These are phyloP conservation scores for Linum tenue DNA, from an alignment of 345 rosid genomes.

Conservation along the genomic window DNA sequence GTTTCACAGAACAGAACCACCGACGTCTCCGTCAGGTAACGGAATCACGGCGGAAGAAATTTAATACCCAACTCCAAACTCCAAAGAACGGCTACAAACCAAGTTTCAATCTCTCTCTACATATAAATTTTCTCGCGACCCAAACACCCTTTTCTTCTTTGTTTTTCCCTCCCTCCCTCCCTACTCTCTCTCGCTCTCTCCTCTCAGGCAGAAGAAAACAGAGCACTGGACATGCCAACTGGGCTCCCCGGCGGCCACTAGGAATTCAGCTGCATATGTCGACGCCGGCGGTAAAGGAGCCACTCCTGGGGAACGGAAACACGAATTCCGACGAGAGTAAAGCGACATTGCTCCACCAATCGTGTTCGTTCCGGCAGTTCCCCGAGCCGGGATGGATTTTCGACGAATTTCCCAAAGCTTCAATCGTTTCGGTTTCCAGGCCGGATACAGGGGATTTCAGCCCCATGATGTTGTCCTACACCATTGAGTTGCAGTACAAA, in stretches of 20 bases:
- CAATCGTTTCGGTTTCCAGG: conserved; percentile 56
- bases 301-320: conserved; percentile 27
- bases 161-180: background rate
- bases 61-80: too few species aligned
- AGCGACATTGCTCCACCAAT: background rate
- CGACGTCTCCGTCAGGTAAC: background rate
- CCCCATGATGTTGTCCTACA: conserved; percentile 80
- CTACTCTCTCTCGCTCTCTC: background rate
- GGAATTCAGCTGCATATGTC: background rate
- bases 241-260: background rate
- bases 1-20: conserved; percentile 2
- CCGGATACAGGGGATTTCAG: conserved; percentile 78
- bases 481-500: conserved; percentile 66
- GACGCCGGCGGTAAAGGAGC: conserved; percentile 44
- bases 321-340: conserved; percentile 18
- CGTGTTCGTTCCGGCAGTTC: conserved; percentile 23
- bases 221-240: conserved; percentile 21
- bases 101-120: background rate
- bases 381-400: conserved; percentile 35
- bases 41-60: background rate
- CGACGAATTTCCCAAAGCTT: conserved; percentile 59
- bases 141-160: background rate
- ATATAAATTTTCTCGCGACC: background rate
- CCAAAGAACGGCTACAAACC: conserved; percentile 3
- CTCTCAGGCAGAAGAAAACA: background rate